Conservation (phyloP, 768 basidiomycete species). For the Calocera cornea region DNA sequence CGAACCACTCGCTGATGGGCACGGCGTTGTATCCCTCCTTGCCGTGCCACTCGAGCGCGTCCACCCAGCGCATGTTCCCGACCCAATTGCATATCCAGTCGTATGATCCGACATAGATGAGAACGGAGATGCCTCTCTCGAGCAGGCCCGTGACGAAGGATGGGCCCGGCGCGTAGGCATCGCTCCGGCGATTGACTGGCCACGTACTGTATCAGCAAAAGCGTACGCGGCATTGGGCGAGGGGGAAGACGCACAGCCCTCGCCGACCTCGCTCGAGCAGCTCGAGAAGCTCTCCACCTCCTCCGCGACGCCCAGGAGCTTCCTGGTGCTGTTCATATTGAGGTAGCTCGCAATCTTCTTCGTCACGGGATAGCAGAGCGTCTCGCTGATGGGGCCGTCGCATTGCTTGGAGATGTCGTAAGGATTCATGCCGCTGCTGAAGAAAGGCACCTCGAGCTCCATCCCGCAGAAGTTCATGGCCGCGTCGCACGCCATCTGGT, state of each 20-base stretch:
- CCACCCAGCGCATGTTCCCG: conserved; percentile 64
- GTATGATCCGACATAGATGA: conserved; percentile 46
- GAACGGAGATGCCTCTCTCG: conserved; percentile 37
- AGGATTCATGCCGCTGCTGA: conserved; percentile 34
- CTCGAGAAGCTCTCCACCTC: not conserved
- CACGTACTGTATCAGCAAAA: not conserved
- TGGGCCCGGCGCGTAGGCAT: not conserved
- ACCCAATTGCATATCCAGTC: conserved; percentile 56
- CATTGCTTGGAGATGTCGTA: conserved; percentile 60
- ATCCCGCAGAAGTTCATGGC: conserved; percentile 52
- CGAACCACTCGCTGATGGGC: conserved; percentile 40
- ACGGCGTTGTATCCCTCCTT: conserved; percentile 35
- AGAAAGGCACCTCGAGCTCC: conserved; percentile 36
- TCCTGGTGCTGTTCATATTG: not conserved
- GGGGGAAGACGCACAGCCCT: not conserved
- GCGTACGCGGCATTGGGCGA: not conserved
- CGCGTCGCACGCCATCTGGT: conserved; percentile 50
- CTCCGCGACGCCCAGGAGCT: not conserved
- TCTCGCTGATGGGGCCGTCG: conserved; percentile 11
- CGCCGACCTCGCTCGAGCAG: not conserved
- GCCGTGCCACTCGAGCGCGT: conserved; percentile 61
- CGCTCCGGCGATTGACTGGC: not conserved
- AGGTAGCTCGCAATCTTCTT: not conserved
- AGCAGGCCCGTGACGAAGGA: conserved; percentile 39
- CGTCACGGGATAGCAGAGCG: conserved; percentile 46